Percentiles rank a stretch among this genome's conserved stretches.
phyloP scores from a whole-genome alignment of 177 flowering plant species.

The Tripterygium wilfordii region DNA sequence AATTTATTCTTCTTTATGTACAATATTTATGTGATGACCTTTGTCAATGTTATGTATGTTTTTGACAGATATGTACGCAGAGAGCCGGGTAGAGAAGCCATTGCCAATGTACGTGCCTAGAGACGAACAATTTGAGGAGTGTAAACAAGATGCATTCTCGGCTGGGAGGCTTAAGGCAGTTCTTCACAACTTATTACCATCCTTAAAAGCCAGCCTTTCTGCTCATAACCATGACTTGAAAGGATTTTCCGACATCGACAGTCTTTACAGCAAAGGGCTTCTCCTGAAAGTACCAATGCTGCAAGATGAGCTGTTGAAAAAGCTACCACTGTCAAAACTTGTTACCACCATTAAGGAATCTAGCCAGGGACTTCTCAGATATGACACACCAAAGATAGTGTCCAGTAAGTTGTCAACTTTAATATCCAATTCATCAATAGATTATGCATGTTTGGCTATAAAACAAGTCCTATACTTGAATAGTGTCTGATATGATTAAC shows the following conservation, averaged over 20 bases:
- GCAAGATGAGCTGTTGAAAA: constrained; percentile 61
- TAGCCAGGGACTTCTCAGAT: constrained; percentile 65
- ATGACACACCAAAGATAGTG: constrained; percentile 65
- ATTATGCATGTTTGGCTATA: too few relatives aligned
- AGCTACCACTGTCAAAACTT: constrained; percentile 54
- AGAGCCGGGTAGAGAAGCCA: constrained; percentile 87
- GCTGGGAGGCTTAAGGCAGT: constrained; percentile 63
- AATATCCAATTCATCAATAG: too few relatives aligned
- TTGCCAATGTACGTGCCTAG: constrained; percentile 80
- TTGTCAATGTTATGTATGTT: too few relatives aligned
- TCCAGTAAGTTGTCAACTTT: constrained; percentile 53
- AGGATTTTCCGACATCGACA: constrained; percentile 63
- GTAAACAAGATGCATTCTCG: constrained; percentile 50
- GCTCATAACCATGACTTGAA: constrained; percentile 64
- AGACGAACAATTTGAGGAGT: constrained; percentile 90
- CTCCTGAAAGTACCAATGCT: constrained; percentile 52
- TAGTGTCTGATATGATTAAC: too few relatives aligned
- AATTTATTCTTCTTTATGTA: too few relatives aligned
- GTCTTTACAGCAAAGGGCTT: constrained; percentile 70
- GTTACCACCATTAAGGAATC: constrained; percentile 51
- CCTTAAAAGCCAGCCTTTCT: constrained; percentile 58
- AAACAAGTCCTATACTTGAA: too few relatives aligned
- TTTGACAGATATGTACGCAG: constrained; percentile 51
- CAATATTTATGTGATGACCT: too few relatives aligned
- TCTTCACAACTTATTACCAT: constrained; percentile 75